These are phyloP conservation scores for Candida xiaguanensis DNA, from an alignment of 805 yeast genomes.

Conservation along the genomic window DNA sequence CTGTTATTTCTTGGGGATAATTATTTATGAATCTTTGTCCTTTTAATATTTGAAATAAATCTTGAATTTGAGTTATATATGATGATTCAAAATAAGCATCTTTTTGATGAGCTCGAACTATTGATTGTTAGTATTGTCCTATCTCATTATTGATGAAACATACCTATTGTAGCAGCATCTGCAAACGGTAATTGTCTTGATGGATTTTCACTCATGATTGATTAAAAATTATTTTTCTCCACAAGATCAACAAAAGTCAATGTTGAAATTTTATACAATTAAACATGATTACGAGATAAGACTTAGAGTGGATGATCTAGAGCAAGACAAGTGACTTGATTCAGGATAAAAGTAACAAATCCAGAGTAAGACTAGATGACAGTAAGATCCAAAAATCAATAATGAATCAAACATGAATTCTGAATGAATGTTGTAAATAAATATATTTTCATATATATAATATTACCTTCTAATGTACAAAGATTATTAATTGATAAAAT, in stretches of 20 bases:
- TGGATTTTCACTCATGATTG: conserved; percentile 4
- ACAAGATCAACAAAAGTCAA: not conserved
- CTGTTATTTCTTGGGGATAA: conserved; percentile 58
- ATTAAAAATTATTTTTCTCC: conserved; percentile 3
- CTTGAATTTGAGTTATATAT: conserved; percentile 52
- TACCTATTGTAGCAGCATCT: conserved; percentile 81
- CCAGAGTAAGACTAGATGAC: too few relatives aligned
- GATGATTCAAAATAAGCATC: conserved; percentile 67
- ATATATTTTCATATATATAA: too few relatives aligned
- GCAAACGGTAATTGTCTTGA: conserved; percentile 55
- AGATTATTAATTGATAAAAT: not conserved
- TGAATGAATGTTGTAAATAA: too few relatives aligned
- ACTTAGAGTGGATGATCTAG: too few relatives aligned
- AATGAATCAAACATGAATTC: too few relatives aligned
- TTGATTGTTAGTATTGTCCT: conserved; percentile 20
- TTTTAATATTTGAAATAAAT: conserved; percentile 50
- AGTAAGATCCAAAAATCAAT: too few relatives aligned
- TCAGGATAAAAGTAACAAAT: too few relatives aligned
- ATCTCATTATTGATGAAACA: conserved; percentile 19
- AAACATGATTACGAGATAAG: too few relatives aligned
- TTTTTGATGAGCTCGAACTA: conserved; percentile 85
- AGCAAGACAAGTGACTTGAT: too few relatives aligned
- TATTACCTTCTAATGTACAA: not conserved
- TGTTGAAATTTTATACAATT: too few relatives aligned
- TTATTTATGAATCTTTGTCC: conserved; percentile 65